Evolutionary conservation across 306 rosid genomes (phyloP).

Genomic region (Vachellia pachyceras): DNA sequence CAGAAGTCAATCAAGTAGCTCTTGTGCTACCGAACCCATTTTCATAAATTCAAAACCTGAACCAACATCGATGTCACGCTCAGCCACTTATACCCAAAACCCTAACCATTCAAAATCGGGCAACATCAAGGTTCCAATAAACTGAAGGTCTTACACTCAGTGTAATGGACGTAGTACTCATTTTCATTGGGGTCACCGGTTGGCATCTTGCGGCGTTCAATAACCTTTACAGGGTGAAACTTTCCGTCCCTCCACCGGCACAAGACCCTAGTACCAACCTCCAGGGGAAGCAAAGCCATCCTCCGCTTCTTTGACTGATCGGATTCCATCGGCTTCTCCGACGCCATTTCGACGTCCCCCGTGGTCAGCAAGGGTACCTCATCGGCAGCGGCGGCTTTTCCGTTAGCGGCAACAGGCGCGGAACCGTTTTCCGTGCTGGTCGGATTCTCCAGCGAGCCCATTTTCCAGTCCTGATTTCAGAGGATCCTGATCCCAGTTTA

Average conservation of each 20-base stretch:
- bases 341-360: conserved; percentile 25
- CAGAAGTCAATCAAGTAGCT: background rate
- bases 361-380: conserved; percentile 15
- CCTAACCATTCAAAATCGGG: conserved; percentile 34
- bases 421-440: conserved; percentile 62
- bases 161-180: conserved; percentile 97
- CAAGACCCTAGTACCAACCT: conserved; percentile 94
- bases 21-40: background rate
- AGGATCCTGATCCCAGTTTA: background rate
- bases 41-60: conserved; percentile 1
- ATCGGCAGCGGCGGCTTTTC: conserved; percentile 41
- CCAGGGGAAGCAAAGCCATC: conserved; percentile 71
- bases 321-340: conserved; percentile 44
- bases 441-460: conserved; percentile 83
- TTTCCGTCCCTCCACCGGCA: conserved; percentile 98
- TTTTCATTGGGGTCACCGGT: conserved; percentile 59
- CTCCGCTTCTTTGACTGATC: conserved; percentile 62
- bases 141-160: conserved; percentile 75
- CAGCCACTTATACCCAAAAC: conserved; percentile 39
- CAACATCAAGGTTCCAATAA: background rate
- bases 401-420: conserved; percentile 45
- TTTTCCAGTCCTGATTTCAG: conserved; percentile 23
- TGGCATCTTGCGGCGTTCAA: conserved; percentile 76
- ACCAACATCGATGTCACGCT: background rate
- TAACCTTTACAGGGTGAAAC: conserved; percentile 91